Evolutionary conservation across 345 rosid genomes (phyloP).

Genomic region (Brassica cretica): DNA sequence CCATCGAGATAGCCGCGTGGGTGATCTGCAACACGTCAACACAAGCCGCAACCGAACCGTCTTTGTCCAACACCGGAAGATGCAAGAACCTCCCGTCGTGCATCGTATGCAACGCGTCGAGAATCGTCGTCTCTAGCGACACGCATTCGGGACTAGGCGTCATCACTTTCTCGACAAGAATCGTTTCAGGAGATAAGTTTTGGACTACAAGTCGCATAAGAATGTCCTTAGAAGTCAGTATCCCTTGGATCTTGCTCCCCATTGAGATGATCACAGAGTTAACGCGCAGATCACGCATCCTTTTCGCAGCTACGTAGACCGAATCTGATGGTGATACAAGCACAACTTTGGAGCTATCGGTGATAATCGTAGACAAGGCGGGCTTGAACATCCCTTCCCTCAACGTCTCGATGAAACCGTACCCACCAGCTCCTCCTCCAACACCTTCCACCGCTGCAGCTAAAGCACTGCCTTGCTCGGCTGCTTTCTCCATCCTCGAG

Average conservation of each 20-base stretch:
- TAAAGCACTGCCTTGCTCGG: slow-evolving; percentile 94
- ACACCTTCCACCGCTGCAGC: slow-evolving; percentile 99
- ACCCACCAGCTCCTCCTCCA: slow-evolving; percentile 70
- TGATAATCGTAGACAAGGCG: slow-evolving; percentile 76
- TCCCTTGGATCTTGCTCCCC: slow-evolving; percentile 78
- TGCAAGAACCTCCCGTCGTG: slow-evolving; percentile 97
- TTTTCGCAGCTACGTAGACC: slow-evolving; percentile 81
- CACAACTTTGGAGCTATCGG: slow-evolving; percentile 75
- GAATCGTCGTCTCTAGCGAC: slow-evolving; percentile 72
- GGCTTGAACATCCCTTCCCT: slow-evolving; percentile 98
- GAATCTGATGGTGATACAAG: slow-evolving; percentile 78
- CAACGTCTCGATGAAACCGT: slow-evolving; percentile 85
- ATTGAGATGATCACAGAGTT: slow-evolving; percentile 69
- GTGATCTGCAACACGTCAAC: slow-evolving; percentile 91
- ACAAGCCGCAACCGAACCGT: slow-evolving; percentile 75
- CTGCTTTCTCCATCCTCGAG: slow-evolving; percentile 96
- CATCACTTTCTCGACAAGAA: slow-evolving; percentile 96
- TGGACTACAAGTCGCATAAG: slow-evolving; percentile 97
- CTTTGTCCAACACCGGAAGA: slow-evolving; percentile 90
- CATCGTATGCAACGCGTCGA: slow-evolving; percentile 92
- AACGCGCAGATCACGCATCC: slow-evolving; percentile 76
- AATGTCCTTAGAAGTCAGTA: slow-evolving; percentile 94
- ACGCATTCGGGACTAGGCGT: slow-evolving; percentile 91
- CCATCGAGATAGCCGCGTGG: slow-evolving; percentile 97
- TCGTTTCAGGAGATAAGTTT: slow-evolving; percentile 82